Base-by-base conservation (phyloP, 2,329 filamentous ascomycete genomes). In the Emydomyces testavorans region DNA sequence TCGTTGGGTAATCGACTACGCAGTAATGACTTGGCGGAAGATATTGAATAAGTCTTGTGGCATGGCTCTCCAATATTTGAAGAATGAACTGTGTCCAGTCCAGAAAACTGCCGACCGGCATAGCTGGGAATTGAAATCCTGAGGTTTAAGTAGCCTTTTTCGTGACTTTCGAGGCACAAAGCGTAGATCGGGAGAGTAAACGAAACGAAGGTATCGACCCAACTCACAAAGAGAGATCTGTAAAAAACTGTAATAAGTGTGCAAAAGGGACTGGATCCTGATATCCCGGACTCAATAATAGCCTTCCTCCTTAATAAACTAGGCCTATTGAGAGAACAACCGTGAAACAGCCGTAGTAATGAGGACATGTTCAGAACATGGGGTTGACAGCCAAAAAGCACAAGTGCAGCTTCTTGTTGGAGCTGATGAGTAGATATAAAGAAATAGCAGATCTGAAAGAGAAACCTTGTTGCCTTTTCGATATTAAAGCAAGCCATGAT, bases 11-110 rank as follows among this genome's bases (percentile, higher is more conserved):
- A 6, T 32, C 29, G 15, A 52, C 29, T 2, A 37, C 40, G 46
- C 50, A 53, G 29, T 31, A 23, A 36, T 35, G 43, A 21, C 38
- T 28, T 1, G 46, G 37, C 7, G 52, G 48, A 31, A 54, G 48
- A 28, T 51, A 38, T 13, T 45, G 48, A 18, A 29, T 13, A 16
- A 45, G 10, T n/a, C 24, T 23, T 16, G 15, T 39, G 6, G 49
- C 52, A 20, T 40, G 13, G 24, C 8, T 48, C 34, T 49, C 24
- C 20, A 54, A 43, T 8, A 46, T 24, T 32, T 38, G 39, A 20
- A 15, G 38, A 20, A 45, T 29, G 28, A 53, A 28, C 42, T 26
- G 31, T 13, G 10, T 28, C 42, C 42, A 45, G 21, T 43, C 34
- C 16, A 48, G 39, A 42, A 41, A 38, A 13, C 36, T 42, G 36